phyloP scores from a whole-genome alignment of 2,329 filamentous ascomycete species.

The Paramyrothecium roridum region DNA sequence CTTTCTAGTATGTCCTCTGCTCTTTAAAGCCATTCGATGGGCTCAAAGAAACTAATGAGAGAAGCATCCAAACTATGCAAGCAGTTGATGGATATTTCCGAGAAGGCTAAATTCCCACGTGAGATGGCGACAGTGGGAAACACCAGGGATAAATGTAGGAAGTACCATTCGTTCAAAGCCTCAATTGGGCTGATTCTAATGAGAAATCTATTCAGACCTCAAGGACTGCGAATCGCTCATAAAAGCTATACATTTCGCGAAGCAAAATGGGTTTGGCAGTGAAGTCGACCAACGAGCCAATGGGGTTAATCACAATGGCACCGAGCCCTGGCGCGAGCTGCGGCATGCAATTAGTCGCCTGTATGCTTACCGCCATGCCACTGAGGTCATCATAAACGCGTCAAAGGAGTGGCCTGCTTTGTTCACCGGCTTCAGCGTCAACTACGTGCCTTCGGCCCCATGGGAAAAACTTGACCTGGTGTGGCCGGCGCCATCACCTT shows the following conservation, averaged over 20 bases:
- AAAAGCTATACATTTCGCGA: conserved; percentile 3
- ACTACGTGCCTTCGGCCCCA: conserved; percentile 11
- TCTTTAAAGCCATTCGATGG: no score
- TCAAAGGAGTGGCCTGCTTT: conserved; percentile 12
- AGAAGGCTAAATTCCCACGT: background rate
- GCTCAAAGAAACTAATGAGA: background rate
- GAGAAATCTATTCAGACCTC: background rate
- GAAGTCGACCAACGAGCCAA: background rate
- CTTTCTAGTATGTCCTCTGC: no score
- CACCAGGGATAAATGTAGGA: background rate
- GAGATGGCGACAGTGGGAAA: background rate
- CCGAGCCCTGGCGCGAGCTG: conserved; percentile 9
- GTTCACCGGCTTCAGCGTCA: conserved; percentile 18
- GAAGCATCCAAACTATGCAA: background rate
- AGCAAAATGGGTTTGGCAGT: background rate
- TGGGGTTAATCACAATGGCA: background rate
- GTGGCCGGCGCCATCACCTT: background rate
- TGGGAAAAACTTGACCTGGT: background rate
- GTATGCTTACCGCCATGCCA: conserved; percentile 10
- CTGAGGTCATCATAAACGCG: conserved; percentile 6
- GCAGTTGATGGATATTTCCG: background rate
- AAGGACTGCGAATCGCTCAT: conserved; percentile 2
- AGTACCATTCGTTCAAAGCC: background rate
- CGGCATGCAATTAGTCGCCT: conserved; percentile 14
- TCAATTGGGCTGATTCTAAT: background rate